Evolutionary conservation across 1,139 yeast genomes (phyloP), one percentile per base, ranked within the genome.

Genomic region (Meyerozyma carpophila): DNA sequence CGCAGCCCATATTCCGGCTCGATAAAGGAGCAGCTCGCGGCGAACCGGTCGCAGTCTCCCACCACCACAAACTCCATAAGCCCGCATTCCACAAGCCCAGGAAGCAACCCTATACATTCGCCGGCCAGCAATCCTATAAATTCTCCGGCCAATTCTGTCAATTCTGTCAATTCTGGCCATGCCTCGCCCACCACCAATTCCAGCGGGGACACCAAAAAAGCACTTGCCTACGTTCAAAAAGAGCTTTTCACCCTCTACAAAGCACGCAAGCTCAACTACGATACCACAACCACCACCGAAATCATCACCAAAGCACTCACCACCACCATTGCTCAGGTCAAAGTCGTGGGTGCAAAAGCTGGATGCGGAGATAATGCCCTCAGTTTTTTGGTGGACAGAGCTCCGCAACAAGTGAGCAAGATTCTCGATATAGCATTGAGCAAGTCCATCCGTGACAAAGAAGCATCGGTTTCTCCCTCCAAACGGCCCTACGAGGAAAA

Each of bases 241-340:
- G 93, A 85, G 57, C 65, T 85, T 34, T 81, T 84, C 50, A 73
- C 79, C 4, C 66, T 85, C 41, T 84, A 89, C 38, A 84, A 82
- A 56, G 84, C 85, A 43, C 70, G 90, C 48, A 82, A 80, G 50
- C 74, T 84, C 51, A 59, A 75, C 1, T 79, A 82, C 50, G 84
- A 82, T 49, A 83, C 85, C 40, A 84, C 81, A 28, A 81, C 86
- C 1, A 84, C 89, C 36, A 84, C 93, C 0, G 87, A 82, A 47
- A 80, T 89, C 45, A 73, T 90, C 53, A 89, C 96, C n/a, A 90
- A 86, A 55, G 96, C 96, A 0, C 73, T 90, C 53, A 96, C 96
- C 3, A 86, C 91, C 66, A 91, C 96, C 0, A 89, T 90, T 49
- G 91, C 95, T 2, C 96, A 85, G 60, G 91, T 85, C 5, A 84